Evolutionary conservation across 1,139 yeast genomes (phyloP), one percentile per base, ranked within the genome.

Genomic region (Petasospora rhodanensis): DNA sequence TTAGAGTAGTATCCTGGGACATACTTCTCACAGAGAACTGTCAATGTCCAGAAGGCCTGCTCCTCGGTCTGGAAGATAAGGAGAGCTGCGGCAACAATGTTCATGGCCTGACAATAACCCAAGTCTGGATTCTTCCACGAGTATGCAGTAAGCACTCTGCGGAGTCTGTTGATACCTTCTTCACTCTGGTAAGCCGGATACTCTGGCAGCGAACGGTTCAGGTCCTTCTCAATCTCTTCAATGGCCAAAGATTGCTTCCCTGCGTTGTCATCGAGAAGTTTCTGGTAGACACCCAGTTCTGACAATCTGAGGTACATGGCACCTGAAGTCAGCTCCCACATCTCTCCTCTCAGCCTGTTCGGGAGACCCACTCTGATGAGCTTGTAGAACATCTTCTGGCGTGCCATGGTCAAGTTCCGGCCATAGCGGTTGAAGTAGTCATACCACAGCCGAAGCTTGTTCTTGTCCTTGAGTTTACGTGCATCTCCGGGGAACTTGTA

Each of bases 61-160:
- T 91, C 98, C 57, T 93, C 98, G 7, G 94, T 82, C 82, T 87
- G 89, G 57, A 82, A 89, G 35, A 93, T 91, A 40, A 93, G 66
- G 35, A 93, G 62, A 0, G 96, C 96, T 1, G 99, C 99, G 2
- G 81, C 85, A 7, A 93, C 96, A 38, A 93, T 93, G 56, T 93
- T 93, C 99, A 93, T 93, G 1, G 98, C 98, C 56, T 93, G 98
- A 56, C 99, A 93, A 58, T 93, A 93, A 0, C 99, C 99, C 15
- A 93, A 86, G 33, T 91, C 96, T 0, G 96, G 96, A 54, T 89
- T 87, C 49, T 84, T 85, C 97, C 97, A 91, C 0, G 96, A 85
- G 53, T 87, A 93, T 0, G 96, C 96, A 0, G 93, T 82, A 42
- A 93, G 68, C 1, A 93, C 98, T 38, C 94, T 69, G 43, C 98